These are phyloP conservation scores for Calonectria naviculata DNA, from an alignment of 2,329 filamentous ascomycete genomes.

Conservation along the genomic window DNA sequence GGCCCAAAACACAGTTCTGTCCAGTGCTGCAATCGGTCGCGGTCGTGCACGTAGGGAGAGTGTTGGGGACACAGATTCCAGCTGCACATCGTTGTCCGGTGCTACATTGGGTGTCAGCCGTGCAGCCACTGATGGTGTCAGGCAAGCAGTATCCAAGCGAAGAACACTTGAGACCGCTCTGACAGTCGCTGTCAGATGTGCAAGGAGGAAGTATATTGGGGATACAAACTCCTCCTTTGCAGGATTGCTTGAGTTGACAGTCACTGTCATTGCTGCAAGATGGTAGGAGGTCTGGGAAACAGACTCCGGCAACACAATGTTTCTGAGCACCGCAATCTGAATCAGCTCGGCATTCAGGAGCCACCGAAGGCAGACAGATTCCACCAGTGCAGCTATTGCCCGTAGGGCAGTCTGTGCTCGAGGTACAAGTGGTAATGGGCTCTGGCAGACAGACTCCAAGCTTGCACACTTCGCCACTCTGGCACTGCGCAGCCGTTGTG, in stretches of 20 bases:
- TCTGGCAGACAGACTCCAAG: conserved; percentile 7
- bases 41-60: neutral
- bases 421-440: neutral
- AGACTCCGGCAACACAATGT: neutral
- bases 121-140: neutral
- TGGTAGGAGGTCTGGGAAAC: neutral
- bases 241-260: neutral
- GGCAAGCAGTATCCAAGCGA: conserved; percentile 1
- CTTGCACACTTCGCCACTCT: neutral
- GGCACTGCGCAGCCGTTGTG: neutral
- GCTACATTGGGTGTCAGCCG: neutral
- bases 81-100: neutral
- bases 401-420: neutral
- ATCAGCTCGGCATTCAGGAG: neutral
- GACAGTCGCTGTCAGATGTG: neutral
- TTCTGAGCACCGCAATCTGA: neutral
- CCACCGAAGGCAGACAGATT: neutral
- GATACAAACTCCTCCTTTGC: conserved; percentile 3
- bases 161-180: neutral
- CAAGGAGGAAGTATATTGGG: neutral
- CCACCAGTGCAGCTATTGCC: neutral
- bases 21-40: neutral
- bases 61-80: neutral
- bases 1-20: neutral
- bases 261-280: neutral